These are phyloP conservation scores for Xerocomellus dryophilus DNA, from an alignment of 768 basidiomycete species.

Conservation along the genomic window DNA sequence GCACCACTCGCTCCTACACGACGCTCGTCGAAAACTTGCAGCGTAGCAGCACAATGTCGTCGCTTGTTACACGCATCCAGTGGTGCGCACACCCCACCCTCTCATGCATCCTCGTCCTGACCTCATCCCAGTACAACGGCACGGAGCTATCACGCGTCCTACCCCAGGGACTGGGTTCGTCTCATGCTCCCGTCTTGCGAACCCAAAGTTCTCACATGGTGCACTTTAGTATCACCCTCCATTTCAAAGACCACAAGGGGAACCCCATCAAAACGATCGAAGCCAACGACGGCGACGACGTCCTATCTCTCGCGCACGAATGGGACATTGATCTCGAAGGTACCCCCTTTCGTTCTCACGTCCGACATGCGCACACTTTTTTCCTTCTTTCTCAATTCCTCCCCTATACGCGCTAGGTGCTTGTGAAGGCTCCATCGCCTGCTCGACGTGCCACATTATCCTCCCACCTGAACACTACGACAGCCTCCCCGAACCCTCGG, in stretches of 20 bases:
- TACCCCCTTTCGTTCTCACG: constrained; percentile 31
- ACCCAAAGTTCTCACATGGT: not conserved
- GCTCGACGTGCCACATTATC: constrained; percentile 96
- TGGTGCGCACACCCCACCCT: constrained; percentile 5
- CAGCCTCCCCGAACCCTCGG: constrained; percentile 85
- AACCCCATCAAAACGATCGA: constrained; percentile 82
- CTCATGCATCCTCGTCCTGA: not conserved
- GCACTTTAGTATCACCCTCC: constrained; percentile 69
- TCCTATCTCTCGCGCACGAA: constrained; percentile 89
- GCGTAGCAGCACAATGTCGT: not conserved
- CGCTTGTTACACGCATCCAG: constrained; percentile 19
- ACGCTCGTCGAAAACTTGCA: not conserved
- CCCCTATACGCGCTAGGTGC: constrained; percentile 57
- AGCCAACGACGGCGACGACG: constrained; percentile 90
- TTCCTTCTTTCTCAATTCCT: not conserved
- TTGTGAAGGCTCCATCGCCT: constrained; percentile 95
- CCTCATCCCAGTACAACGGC: constrained; percentile 25
- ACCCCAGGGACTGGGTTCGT: constrained; percentile 66
- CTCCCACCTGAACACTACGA: constrained; percentile 64
- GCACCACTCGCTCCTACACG: not conserved
- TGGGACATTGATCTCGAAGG: constrained; percentile 96
- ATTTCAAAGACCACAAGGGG: constrained; percentile 89
- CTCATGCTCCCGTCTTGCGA: not conserved
- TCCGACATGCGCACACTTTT: not conserved
- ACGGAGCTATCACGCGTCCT: constrained; percentile 60